Percentiles rank a stretch among this genome's conserved stretches.
phyloP scores from a whole-genome alignment of 2,329 filamentous ascomycete genomes.

The Diaporthe sp. region DNA sequence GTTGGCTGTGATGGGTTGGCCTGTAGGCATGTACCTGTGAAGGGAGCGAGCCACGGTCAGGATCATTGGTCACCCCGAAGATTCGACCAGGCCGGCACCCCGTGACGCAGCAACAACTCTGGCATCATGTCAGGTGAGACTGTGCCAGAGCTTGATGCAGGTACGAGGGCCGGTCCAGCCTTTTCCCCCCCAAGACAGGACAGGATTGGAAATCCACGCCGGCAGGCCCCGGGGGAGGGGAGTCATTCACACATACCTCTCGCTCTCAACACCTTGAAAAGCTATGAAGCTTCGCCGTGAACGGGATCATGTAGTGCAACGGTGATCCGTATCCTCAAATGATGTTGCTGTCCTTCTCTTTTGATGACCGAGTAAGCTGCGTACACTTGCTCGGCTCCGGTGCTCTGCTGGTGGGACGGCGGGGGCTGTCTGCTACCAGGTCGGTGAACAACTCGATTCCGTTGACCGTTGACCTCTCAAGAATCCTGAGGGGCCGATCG shows the following conservation, averaged over 20 bases:
- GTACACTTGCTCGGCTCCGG: conserved; percentile 32
- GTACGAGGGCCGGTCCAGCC: conserved; percentile 30
- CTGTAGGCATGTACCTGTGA: conserved; percentile 60
- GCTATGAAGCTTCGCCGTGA: conserved; percentile 41
- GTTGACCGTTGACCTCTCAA: conserved; percentile 37
- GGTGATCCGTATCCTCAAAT: conserved; percentile 8
- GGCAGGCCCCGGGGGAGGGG: conserved; percentile 30
- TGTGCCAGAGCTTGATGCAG: conserved; percentile 35
- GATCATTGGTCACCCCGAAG: conserved; percentile 25
- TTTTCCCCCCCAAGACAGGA: conserved; percentile 3
- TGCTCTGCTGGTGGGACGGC: conserved; percentile 28
- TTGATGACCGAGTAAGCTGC: conserved; percentile 33
- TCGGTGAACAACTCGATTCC: conserved; percentile 28
- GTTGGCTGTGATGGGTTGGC: conserved; percentile 50
- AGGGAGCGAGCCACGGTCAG: conserved; percentile 48
- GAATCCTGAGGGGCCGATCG: conserved; percentile 31
- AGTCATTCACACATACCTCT: conserved; percentile 44
- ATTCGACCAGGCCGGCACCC: not conserved
- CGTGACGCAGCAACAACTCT: conserved; percentile 16
- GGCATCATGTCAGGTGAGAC: conserved; percentile 28
- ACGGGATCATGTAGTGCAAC: conserved; percentile 45
- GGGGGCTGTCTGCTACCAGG: conserved; percentile 13
- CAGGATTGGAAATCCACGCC: conserved; percentile 30
- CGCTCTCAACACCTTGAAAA: conserved; percentile 45
- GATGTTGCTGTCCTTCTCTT: conserved; percentile 35